Base-by-base conservation (phyloP, 176 grass and related monocot genomes). In the Oryza meyeriana region DNA sequence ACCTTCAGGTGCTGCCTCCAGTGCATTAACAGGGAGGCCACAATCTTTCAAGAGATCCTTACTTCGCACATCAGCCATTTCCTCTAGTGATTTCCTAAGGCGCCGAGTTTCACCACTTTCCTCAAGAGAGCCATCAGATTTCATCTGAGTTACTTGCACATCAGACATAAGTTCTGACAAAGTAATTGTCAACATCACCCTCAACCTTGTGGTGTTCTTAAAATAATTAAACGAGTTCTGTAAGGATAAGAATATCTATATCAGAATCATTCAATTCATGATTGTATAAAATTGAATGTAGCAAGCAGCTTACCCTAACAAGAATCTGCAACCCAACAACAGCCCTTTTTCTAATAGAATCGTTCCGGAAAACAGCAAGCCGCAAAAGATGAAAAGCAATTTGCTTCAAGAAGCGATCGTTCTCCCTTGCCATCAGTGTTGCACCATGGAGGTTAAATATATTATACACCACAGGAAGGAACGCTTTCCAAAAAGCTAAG, bases 331-430 rank as follows among this genome's bases (percentile, higher is more conserved):
- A 83, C 26, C 93, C 91, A 6, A 94, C 62, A 71, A 99, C 93
- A 36, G 96, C 93, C 74, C 93, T 85, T 91, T 80, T 91, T 59
- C 96, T 88, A 71, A 99, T 88, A 9, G 90, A 95, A 76, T 95
- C 91, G 74, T 99, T 99, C 68, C 85, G 89, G 76, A 99, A 99
- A 88, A 95, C 93, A 77, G 90, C 96, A 82, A 99, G 93, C 10
- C 93, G 86, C 79, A 99, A 45, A 71, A 99, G 89, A 87, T 99
- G 96, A 91, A 99, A 99, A 65, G 96, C 90, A 82, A 95, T 90
- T 91, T 99, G 92, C 83, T 99, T 99, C 84, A 99, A 91, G 74
- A 99, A 99, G 68, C 96, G 96, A 33, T 99, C 96, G 82, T 99
- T 99, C 82, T 99, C 96, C 84, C 96, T 99, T 88, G 93, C 89